These are phyloP conservation scores for Diddensiella caesifluorescens DNA, from an alignment of 805 yeast genomes.

Conservation along the genomic window DNA sequence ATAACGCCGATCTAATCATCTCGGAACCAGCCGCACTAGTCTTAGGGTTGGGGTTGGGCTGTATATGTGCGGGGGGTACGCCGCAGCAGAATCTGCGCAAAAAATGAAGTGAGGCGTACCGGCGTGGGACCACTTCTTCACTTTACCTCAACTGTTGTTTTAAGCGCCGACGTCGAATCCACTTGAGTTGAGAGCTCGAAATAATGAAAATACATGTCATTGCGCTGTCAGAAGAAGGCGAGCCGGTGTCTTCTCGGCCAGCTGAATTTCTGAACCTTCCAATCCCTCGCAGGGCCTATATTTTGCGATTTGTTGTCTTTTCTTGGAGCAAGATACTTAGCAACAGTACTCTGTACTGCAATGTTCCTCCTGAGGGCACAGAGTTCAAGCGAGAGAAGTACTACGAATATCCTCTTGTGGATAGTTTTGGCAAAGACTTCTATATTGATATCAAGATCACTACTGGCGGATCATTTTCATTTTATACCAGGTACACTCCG, in stretches of 20 bases:
- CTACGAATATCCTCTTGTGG: constrained; percentile 42
- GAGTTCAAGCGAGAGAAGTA: constrained; percentile 55
- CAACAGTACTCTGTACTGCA: constrained; percentile 68
- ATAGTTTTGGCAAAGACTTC: constrained; percentile 62
- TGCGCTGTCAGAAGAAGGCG: constrained; percentile 26
- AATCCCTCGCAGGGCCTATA: constrained; percentile 35
- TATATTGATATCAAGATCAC: constrained; percentile 55
- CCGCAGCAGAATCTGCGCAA: too few relatives aligned
- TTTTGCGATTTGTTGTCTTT: constrained; percentile 55
- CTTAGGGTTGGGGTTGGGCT: too few relatives aligned
- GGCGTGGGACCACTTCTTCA: too few relatives aligned
- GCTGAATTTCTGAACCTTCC: constrained; percentile 38
- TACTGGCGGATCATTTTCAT: constrained; percentile 75
- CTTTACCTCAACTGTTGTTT: too few relatives aligned
- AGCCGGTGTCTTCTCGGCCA: constrained; percentile 29
- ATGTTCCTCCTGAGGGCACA: constrained; percentile 50
- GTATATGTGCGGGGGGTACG: too few relatives aligned
- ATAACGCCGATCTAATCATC: too few relatives aligned
- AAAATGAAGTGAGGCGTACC: too few relatives aligned
- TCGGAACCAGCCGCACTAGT: too few relatives aligned
- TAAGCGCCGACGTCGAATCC: too few relatives aligned
- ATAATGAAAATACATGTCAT: constrained; percentile 21
- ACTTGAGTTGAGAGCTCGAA: too few relatives aligned
- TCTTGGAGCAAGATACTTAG: constrained; percentile 73
- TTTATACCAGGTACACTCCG: constrained; percentile 55